Conservation (phyloP, 2,329 filamentous ascomycete species). For the Catunica adiposa region DNA sequence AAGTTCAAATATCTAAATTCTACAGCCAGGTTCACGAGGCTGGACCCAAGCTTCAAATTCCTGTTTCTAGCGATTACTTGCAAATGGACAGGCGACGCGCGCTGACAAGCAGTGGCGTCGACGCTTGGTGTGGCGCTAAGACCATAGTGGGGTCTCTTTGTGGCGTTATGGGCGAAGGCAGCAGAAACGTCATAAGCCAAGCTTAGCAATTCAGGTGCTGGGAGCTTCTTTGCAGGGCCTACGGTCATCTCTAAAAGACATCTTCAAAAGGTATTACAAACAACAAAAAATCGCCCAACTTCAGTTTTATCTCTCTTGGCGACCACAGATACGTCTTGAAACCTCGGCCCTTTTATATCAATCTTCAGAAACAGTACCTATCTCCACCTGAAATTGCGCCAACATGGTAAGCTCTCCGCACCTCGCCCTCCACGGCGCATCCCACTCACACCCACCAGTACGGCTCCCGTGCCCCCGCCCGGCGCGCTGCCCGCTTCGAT, state of each 20-base stretch:
- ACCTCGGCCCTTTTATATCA: too few relatives aligned
- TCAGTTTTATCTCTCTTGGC: too few relatives aligned
- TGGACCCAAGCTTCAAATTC: slow-evolving; percentile 10
- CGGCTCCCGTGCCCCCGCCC: slow-evolving; percentile 25
- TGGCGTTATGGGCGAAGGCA: slow-evolving; percentile 7
- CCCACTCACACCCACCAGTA: slow-evolving; percentile 4
- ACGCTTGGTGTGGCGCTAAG: slow-evolving; percentile 4
- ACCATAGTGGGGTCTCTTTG: background rate
- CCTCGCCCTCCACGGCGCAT: background rate
- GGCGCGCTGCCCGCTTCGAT: slow-evolving; percentile 65
- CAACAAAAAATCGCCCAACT: too few relatives aligned
- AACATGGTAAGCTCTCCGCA: slow-evolving; percentile 6
- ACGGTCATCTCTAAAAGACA: background rate
- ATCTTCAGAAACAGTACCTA: too few relatives aligned
- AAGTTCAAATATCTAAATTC: background rate
- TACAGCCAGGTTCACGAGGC: slow-evolving; percentile 18
- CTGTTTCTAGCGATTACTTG: slow-evolving; percentile 1
- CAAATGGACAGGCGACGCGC: slow-evolving; percentile 8
- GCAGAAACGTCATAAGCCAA: slow-evolving; percentile 14
- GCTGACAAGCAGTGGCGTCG: slow-evolving; percentile 7
- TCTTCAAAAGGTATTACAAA: too few relatives aligned
- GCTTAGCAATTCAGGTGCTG: background rate
- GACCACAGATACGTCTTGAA: too few relatives aligned
- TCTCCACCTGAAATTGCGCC: background rate
- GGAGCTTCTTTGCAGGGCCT: background rate